Conservation (phyloP, 176 grass and related monocot species). For the Elymus sibiricus region DNA sequence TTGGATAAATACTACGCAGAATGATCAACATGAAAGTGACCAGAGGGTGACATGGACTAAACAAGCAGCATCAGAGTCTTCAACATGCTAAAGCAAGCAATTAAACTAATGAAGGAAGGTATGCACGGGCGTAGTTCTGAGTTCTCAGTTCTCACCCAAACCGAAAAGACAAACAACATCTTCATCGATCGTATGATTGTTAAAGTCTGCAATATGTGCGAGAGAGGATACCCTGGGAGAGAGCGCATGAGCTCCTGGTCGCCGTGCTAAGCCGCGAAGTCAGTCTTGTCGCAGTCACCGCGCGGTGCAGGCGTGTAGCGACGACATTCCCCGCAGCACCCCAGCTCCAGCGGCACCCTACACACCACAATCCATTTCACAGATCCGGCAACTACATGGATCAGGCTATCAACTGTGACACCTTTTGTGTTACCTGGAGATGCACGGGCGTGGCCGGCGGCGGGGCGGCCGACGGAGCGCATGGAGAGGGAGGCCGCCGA, state of each 20-base stretch:
- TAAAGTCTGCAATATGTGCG: conserved; percentile 94
- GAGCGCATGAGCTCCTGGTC: no score
- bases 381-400: background rate
- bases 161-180: conserved; percentile 37
- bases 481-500: conserved; percentile 32
- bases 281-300: conserved; percentile 75
- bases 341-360: conserved; percentile 87
- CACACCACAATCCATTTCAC: background rate
- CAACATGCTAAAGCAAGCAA: background rate
- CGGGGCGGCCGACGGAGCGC: conserved; percentile 15
- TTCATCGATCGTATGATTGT: conserved; percentile 69
- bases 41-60: background rate
- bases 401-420: background rate
- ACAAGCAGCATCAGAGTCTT: background rate
- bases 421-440: conserved; percentile 43
- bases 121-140: background rate
- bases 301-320: conserved; percentile 78
- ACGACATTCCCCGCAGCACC: conserved; percentile 46
- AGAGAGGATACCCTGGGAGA: conserved; percentile 99
- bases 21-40: background rate
- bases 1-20: background rate
- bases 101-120: background rate
- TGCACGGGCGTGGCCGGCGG: conserved; percentile 26
- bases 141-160: conserved; percentile 27
- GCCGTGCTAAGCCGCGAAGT: conserved; percentile 81